A percentile compares a stretch with the other conserved stretches of the same genome.
Evolutionary conservation across 1,284 basidiomycete species (phyloP).

Genomic region (Trametes sp.): DNA sequence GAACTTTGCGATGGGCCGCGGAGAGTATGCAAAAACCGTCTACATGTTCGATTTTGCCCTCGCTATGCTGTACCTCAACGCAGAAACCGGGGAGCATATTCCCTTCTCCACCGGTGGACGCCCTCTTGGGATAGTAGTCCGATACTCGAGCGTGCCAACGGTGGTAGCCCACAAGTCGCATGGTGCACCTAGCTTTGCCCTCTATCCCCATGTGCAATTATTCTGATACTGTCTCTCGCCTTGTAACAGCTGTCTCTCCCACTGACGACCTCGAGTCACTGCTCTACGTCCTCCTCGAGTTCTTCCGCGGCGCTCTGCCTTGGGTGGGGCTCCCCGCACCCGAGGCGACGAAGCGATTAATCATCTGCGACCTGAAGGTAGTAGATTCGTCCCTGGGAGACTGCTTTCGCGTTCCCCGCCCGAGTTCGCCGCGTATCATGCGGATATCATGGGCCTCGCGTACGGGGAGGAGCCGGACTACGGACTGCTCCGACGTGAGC

Average conservation of each 20-base stretch:
- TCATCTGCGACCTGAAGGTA: neutral
- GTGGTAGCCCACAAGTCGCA: neutral
- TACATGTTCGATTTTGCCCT: conserved; percentile 30
- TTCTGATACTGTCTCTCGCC: neutral
- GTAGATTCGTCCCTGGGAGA: neutral
- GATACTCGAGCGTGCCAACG: conserved; percentile 14
- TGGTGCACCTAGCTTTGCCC: neutral
- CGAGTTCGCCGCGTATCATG: conserved; percentile 19
- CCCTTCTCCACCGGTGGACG: conserved; percentile 14
- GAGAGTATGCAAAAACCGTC: conserved; percentile 2
- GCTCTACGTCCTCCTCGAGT: neutral
- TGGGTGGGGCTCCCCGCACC: conserved; percentile 1
- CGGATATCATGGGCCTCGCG: conserved; percentile 19
- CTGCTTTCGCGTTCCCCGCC: conserved; percentile 21
- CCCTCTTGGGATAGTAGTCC: conserved; percentile 14
- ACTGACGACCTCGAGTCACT: conserved; percentile 4
- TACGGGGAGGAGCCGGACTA: conserved; percentile 29
- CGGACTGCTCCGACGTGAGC: conserved; percentile 5
- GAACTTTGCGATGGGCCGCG: conserved; percentile 30
- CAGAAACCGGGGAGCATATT: conserved; percentile 19
- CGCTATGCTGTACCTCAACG: conserved; percentile 21
- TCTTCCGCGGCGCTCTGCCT: conserved; percentile 9
- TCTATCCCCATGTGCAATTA: no score
- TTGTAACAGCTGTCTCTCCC: neutral
- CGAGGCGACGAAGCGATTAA: neutral